phyloP scores from a whole-genome alignment of 345 rosid species.

The Citrus inodora region DNA sequence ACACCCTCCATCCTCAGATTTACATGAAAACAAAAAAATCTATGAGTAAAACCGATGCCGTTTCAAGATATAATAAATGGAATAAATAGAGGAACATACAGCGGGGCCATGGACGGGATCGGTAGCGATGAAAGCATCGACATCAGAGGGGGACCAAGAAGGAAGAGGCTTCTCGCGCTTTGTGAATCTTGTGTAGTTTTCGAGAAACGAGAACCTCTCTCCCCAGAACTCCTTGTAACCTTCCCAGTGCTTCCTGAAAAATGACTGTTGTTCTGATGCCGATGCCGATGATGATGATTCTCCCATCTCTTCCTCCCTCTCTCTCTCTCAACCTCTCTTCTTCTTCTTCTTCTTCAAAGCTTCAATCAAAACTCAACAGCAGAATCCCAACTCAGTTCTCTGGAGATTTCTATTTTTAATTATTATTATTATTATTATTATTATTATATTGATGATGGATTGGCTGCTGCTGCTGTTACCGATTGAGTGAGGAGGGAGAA shows the following conservation, averaged over 20 bases:
- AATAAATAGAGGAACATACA: slow-evolving; percentile 31
- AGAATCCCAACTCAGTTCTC: background rate
- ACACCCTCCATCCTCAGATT: background rate
- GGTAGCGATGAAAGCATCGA: slow-evolving; percentile 73
- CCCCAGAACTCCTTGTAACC: slow-evolving; percentile 67
- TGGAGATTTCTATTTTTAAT: background rate
- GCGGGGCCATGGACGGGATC: slow-evolving; percentile 82
- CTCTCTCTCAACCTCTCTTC: background rate
- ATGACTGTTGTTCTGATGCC: slow-evolving; percentile 25
- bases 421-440: too few relatives aligned
- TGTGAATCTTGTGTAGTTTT: slow-evolving; percentile 56
- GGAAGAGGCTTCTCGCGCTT: slow-evolving; percentile 59
- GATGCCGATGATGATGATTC: slow-evolving; percentile 18
- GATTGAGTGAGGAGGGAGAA: too few relatives aligned
- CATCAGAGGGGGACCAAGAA: slow-evolving; percentile 80
- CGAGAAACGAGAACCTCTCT: slow-evolving; percentile 53
- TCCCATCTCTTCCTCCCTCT: slow-evolving; percentile 24
- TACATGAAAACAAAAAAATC: background rate
- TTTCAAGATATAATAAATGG: background rate
- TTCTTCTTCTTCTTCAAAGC: background rate
- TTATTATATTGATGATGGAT: too few relatives aligned
- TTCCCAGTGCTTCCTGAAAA: slow-evolving; percentile 43
- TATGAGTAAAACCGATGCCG: too few relatives aligned
- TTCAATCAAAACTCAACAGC: background rate
- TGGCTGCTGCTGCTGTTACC: too few relatives aligned